Evolutionary conservation across 495 filamentous ascomycete genomes (phyloP).

Genomic region (Podospora anserina): DNA sequence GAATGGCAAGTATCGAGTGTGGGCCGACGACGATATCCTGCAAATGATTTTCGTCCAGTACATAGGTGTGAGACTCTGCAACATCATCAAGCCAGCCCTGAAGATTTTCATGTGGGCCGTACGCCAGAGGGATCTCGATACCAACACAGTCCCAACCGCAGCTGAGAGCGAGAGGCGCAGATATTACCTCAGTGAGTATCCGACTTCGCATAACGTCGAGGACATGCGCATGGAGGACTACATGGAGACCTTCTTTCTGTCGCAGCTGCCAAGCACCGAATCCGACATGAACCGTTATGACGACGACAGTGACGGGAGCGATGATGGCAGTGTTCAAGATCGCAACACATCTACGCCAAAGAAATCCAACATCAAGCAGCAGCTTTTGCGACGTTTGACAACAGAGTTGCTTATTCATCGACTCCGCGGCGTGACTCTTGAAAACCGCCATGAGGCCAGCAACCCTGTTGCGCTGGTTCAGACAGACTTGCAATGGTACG

Average conservation of each 20-base stretch:
- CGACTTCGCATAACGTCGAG: conserved; percentile 23
- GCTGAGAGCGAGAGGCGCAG: conserved; percentile 20
- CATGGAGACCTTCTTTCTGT: conserved; percentile 40
- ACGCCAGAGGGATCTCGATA: conserved; percentile 14
- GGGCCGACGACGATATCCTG: conserved; percentile 66
- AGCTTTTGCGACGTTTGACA: conserved; percentile 56
- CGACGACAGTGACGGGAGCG: conserved; percentile 9
- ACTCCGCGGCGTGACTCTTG: conserved; percentile 28
- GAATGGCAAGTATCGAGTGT: conserved; percentile 66
- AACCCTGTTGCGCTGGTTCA: conserved; percentile 59
- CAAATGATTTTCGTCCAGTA: conserved; percentile 64
- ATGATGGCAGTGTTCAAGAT: neutral
- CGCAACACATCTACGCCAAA: conserved; percentile 14
- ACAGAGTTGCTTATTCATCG: conserved; percentile 59
- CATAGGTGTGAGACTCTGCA: conserved; percentile 57
- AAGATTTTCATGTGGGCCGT: conserved; percentile 31
- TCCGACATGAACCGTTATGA: conserved; percentile 30
- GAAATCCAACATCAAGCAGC: conserved; percentile 50
- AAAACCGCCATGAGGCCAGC: conserved; percentile 28
- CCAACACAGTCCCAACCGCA: conserved; percentile 15
- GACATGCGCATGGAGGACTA: conserved; percentile 21
- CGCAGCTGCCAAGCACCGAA: conserved; percentile 50
- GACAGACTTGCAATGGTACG: conserved; percentile 62
- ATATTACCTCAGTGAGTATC: conserved; percentile 24
- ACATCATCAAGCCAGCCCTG: conserved; percentile 48